Evolutionary conservation across 306 rosid species (phyloP), one percentile per base, ranked within the genome.

Genomic region (Trichosanthes cucumerina): DNA sequence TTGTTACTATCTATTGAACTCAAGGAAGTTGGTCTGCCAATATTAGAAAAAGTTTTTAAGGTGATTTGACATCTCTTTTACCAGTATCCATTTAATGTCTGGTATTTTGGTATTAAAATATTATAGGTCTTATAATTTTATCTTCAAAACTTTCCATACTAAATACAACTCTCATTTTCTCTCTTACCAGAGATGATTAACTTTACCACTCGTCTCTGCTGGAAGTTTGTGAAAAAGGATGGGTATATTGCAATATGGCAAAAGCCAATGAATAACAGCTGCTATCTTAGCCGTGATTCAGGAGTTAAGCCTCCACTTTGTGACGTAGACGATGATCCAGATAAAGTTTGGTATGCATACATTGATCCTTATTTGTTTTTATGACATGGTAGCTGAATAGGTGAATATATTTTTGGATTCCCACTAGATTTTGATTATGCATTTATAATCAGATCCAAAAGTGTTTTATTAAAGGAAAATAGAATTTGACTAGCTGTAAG

Each of bases 221-320:
- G 98, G 98, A 83, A 87, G 19, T 91, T 92, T 65, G 84, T 94
- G 82, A 89, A 91, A 81, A 94, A 89, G 79, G 93, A 92, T 80
- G 96, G 96, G 38, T 94, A 94, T 83, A 81, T 87, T 81, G 98
- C 98, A 64, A 36, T 94, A 80, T 94, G 97, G 97, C 88, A 81
- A 88, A 94, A 94, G 81, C 93, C 97, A 16, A 26, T 80, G 70
- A 83, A 90, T 82, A 94, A 91, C 82, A 86, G 75, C 82, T 94
- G 97, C 85, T 94, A 92, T 82, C 79, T 84, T 16, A 87, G 72
- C 85, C 93, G 96, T 23, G 88, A 83, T 71, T 84, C 75, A 16
- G 97, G 96, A 87, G 84, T 91, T 54, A 89, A 78, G 76, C 98
- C 98, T 85, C 97, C 92, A 62, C 58, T 90, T 62, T 94, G 98